These are phyloP conservation scores for Cryptococcus floricola DNA, from an alignment of 1,284 basidiomycete genomes.

Conservation along the genomic window DNA sequence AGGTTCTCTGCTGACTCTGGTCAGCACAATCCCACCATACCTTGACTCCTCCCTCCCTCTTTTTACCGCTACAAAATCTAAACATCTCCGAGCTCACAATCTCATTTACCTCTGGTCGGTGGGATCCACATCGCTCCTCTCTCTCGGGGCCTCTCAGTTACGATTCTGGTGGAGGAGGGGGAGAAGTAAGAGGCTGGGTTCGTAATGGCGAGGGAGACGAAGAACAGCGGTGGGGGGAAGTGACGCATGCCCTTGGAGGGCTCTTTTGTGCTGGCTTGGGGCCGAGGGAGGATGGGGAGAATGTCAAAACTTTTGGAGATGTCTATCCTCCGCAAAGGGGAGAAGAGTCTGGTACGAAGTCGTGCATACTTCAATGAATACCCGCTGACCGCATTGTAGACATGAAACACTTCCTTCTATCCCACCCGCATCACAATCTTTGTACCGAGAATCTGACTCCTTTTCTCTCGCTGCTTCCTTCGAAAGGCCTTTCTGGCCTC, in stretches of 20 bases:
- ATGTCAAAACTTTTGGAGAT: slow-evolving; percentile 33
- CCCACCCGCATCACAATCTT: slow-evolving; percentile 71
- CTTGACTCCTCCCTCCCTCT: slow-evolving; percentile 76
- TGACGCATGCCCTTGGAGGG: slow-evolving; percentile 84
- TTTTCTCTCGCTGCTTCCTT: slow-evolving; percentile 89
- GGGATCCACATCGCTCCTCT: slow-evolving; percentile 84
- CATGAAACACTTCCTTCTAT: slow-evolving; percentile 48
- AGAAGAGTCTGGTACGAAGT: slow-evolving; percentile 52
- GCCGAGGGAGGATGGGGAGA: slow-evolving; percentile 61
- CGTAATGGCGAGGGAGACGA: slow-evolving; percentile 54
- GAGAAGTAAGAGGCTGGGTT: slow-evolving; percentile 87
- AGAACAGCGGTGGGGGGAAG: slow-evolving; percentile 73
- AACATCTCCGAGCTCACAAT: slow-evolving; percentile 82
- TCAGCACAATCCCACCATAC: slow-evolving; percentile 70
- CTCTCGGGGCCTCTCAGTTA: slow-evolving; percentile 57
- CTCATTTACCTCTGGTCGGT: slow-evolving; percentile 80
- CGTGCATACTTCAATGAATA: slow-evolving; percentile 5
- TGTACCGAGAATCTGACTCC: slow-evolving; percentile 98
- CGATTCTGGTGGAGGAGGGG: slow-evolving; percentile 73
- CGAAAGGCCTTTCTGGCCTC: slow-evolving; percentile 86
- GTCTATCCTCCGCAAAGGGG: slow-evolving; percentile 66
- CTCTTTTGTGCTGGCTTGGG: slow-evolving; percentile 91
- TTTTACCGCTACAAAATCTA: slow-evolving; percentile 79
- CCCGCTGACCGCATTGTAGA: slow-evolving; percentile 14
- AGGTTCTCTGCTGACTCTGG: background rate